phyloP scores from a whole-genome alignment of 1,139 yeast genomes.

The Meyerozyma athensensis region DNA sequence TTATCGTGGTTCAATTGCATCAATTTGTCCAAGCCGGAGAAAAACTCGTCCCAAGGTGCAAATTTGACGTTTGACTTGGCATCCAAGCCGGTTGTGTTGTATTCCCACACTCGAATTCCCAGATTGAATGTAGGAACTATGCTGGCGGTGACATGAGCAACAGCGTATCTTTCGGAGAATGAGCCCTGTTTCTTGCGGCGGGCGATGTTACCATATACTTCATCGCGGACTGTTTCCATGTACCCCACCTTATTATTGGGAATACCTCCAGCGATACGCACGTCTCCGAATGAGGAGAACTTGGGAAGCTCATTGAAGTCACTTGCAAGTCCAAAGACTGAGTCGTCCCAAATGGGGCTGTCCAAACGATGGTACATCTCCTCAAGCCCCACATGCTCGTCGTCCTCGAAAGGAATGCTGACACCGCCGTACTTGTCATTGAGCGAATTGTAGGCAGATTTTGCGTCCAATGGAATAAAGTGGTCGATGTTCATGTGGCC shows the following conservation, averaged over 20 bases:
- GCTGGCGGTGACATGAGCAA: slow-evolving; percentile 68
- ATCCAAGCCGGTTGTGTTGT: slow-evolving; percentile 57
- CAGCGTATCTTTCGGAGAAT: slow-evolving; percentile 54
- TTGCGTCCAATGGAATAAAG: slow-evolving; percentile 70
- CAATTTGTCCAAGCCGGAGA: slow-evolving; percentile 38
- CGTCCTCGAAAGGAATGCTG: slow-evolving; percentile 3
- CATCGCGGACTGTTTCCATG: slow-evolving; percentile 51
- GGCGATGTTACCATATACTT: slow-evolving; percentile 45
- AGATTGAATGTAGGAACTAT: slow-evolving; percentile 87
- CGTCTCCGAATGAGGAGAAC: not conserved
- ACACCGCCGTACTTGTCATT: slow-evolving; percentile 13
- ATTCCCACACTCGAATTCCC: slow-evolving; percentile 80
- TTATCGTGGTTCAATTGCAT: slow-evolving; percentile 16
- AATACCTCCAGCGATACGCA: slow-evolving; percentile 47
- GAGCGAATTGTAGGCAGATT: slow-evolving; percentile 57
- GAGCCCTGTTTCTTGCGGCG: slow-evolving; percentile 41
- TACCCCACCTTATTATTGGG: slow-evolving; percentile 62
- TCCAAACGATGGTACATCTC: slow-evolving; percentile 11
- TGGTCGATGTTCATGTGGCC: slow-evolving; percentile 92
- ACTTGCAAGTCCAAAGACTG: not conserved
- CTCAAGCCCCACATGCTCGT: slow-evolving; percentile 9
- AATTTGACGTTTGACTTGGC: slow-evolving; percentile 15
- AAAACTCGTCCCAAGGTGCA: slow-evolving; percentile 54
- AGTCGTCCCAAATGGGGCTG: slow-evolving; percentile 18
- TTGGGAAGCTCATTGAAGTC: not conserved